Evolutionary conservation across 1,139 yeast species (phyloP).

Genomic region (Meyerozyma sp.): DNA sequence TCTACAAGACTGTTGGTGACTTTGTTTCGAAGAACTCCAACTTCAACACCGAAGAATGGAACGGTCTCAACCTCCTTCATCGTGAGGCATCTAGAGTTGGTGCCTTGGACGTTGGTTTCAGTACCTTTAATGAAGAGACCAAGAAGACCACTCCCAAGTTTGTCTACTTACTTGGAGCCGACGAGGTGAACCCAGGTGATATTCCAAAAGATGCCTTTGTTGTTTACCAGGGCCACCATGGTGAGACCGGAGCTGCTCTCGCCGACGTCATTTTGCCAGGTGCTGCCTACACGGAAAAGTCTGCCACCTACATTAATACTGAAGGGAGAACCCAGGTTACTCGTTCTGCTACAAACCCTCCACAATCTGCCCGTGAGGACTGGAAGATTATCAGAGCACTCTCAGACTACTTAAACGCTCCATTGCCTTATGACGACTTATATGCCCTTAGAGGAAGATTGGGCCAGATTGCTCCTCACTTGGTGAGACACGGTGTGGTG

Average conservation of each 20-base stretch:
- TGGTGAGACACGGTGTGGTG: constrained; percentile 68
- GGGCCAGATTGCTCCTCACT: constrained; percentile 76
- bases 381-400: constrained; percentile 87
- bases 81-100: constrained; percentile 86
- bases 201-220: constrained; percentile 86
- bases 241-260: constrained; percentile 82
- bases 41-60: constrained; percentile 73
- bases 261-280: constrained; percentile 90
- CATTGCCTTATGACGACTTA: constrained; percentile 75
- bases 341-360: constrained; percentile 86
- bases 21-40: constrained; percentile 56
- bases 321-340: constrained; percentile 87
- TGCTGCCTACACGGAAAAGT: constrained; percentile 84
- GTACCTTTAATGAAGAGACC: constrained; percentile 46
- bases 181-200: constrained; percentile 64
- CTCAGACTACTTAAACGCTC: constrained; percentile 67
- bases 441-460: constrained; percentile 67
- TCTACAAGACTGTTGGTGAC: constrained; percentile 57
- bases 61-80: constrained; percentile 75
- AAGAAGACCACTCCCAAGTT: constrained; percentile 60
- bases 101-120: constrained; percentile 81
- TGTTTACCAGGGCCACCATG: constrained; percentile 89
- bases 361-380: constrained; percentile 89
- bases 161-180: constrained; percentile 80
- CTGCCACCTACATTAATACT: constrained; percentile 84